These are phyloP conservation scores for Suhomyces terraborum DNA, from an alignment of 1,139 yeast species.

Conservation along the genomic window DNA sequence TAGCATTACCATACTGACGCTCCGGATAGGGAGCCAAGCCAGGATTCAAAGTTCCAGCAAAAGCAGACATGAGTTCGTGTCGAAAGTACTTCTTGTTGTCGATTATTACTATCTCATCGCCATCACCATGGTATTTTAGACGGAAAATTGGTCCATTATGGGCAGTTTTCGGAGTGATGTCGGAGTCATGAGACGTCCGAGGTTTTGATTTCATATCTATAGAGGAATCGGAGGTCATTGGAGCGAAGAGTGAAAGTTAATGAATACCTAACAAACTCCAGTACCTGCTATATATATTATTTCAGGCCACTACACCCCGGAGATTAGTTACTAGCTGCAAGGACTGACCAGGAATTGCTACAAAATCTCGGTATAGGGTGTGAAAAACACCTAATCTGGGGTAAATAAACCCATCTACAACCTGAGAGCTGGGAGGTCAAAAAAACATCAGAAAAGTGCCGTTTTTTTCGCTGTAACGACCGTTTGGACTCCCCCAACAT, in stretches of 20 bases:
- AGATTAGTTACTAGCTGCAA: neutral
- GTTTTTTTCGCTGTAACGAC: neutral
- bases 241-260: too few relatives aligned
- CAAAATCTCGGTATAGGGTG: neutral
- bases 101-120: slow-evolving; percentile 28
- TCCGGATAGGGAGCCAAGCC: slow-evolving; percentile 63
- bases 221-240: slow-evolving; percentile 7
- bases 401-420: neutral
- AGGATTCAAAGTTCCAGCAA: slow-evolving; percentile 49
- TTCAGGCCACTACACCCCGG: neutral
- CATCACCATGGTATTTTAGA: slow-evolving; percentile 21
- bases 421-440: neutral
- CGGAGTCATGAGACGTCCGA: slow-evolving; percentile 3
- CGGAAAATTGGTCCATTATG: neutral
- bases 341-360: neutral
- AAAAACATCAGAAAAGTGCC: neutral
- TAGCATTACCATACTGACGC: slow-evolving; percentile 72
- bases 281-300: neutral
- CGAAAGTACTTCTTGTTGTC: slow-evolving; percentile 35
- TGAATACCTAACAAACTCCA: neutral
- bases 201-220: neutral
- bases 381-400: neutral
- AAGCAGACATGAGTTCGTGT: slow-evolving; percentile 39
- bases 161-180: neutral
- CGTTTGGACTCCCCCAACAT: neutral